A percentile compares a stretch with the other conserved stretches of the same genome.
Evolutionary conservation across 305 asterid genomes (phyloP).

Genomic region (Plantago lanceolata): DNA sequence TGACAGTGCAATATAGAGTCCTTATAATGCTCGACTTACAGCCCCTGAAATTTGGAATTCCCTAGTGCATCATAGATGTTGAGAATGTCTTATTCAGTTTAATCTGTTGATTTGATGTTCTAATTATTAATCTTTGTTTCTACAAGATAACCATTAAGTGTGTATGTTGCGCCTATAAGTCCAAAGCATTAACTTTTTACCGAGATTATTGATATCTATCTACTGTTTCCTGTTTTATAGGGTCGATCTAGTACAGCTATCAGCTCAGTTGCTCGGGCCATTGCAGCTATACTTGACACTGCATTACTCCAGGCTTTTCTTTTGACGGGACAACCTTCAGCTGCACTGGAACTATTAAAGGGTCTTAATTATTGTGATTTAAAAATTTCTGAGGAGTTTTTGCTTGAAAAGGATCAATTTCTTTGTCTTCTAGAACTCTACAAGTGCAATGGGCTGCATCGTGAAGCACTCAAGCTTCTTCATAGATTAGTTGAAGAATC

Average conservation of each 20-base stretch:
- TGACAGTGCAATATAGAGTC: too few relatives aligned
- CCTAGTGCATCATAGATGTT: too few relatives aligned
- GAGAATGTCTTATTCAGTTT: too few relatives aligned
- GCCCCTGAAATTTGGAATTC: too few relatives aligned
- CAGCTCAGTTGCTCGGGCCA: constrained; percentile 90
- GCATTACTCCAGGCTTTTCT: constrained; percentile 84
- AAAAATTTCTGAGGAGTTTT: constrained; percentile 80
- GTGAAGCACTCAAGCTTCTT: constrained; percentile 82
- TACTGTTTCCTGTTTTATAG: constrained; percentile 34
- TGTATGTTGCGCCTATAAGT: too few relatives aligned
- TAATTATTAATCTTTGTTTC: too few relatives aligned
- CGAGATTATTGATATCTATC: constrained; percentile 10
- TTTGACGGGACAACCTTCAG: constrained; percentile 83
- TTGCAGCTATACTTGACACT: constrained; percentile 90
- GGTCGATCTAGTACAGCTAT: constrained; percentile 55
- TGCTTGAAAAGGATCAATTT: constrained; percentile 68
- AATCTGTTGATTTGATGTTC: too few relatives aligned
- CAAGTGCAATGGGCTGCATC: constrained; percentile 78
- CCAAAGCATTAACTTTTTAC: neutral
- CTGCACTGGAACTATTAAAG: constrained; percentile 78
- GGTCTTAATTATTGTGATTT: constrained; percentile 80
- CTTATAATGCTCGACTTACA: too few relatives aligned
- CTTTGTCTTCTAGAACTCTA: constrained; percentile 78
- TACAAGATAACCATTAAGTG: too few relatives aligned
- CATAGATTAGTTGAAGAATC: constrained; percentile 86